These are phyloP conservation scores for Carex cristatella DNA, from an alignment of 176 grass and related monocot species.

Conservation along the genomic window DNA sequence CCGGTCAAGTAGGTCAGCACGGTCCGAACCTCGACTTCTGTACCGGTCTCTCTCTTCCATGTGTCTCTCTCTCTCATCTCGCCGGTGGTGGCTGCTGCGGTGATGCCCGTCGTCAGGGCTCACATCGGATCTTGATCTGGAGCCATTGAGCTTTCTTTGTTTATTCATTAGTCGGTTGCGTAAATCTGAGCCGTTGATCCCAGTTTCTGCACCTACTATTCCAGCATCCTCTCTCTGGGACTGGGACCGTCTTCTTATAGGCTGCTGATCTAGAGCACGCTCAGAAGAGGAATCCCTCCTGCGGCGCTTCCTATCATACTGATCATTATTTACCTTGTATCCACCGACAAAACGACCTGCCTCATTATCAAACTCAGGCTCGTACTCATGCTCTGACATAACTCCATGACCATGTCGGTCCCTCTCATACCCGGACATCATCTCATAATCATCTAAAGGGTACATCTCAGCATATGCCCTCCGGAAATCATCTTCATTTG, in stretches of 20 bases:
- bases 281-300: conserved; percentile 48
- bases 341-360: conserved; percentile 21
- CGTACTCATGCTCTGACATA: conserved; percentile 42
- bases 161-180: conserved; percentile 60
- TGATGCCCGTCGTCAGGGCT: conserved; percentile 39
- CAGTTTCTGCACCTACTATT: conserved; percentile 24
- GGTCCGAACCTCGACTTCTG: conserved; percentile 18
- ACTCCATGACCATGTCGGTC: conserved; percentile 51
- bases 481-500: conserved; percentile 54
- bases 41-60: background rate
- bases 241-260: conserved; percentile 50
- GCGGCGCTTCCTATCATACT: conserved; percentile 53
- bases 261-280: conserved; percentile 40
- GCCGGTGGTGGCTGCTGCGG: conserved; percentile 28
- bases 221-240: conserved; percentile 23
- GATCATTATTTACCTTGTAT: conserved; percentile 34
- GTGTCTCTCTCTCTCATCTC: conserved; percentile 38
- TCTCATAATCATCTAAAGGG: conserved; percentile 65
- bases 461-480: conserved; percentile 42
- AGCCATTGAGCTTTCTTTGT: conserved; percentile 53
- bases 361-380: conserved; percentile 43
- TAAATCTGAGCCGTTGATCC: conserved; percentile 69
- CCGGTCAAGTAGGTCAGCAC: conserved; percentile 24
- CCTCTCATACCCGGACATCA: conserved; percentile 28
- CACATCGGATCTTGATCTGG: conserved; percentile 27